Evolutionary conservation across 768 basidiomycete species (phyloP).

Genomic region (Lenzites betulinus): DNA sequence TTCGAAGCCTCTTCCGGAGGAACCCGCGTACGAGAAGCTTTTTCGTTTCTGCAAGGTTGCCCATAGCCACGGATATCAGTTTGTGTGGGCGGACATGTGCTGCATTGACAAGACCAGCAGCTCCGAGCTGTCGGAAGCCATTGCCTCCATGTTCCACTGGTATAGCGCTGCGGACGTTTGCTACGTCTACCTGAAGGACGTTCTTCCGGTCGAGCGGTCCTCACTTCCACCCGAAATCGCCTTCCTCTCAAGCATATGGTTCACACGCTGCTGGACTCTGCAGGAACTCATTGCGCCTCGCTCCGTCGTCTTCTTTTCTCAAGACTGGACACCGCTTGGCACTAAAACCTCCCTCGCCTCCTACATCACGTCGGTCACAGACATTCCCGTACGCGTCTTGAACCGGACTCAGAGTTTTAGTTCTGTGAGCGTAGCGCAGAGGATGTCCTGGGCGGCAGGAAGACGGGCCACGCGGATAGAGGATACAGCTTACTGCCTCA

Average conservation of each 20-base stretch:
- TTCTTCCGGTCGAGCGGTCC: not conserved
- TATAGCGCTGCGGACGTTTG: not conserved
- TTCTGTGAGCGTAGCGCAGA: not conserved
- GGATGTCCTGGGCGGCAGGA: not conserved
- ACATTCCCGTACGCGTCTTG: too few species aligned
- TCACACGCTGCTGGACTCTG: conserved; percentile 13
- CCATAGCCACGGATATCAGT: too few species aligned
- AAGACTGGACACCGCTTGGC: not conserved
- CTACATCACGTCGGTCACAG: too few species aligned
- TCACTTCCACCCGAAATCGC: not conserved
- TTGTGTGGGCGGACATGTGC: not conserved
- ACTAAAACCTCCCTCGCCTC: not conserved
- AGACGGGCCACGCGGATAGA: not conserved
- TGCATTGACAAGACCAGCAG: not conserved
- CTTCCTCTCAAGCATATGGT: not conserved
- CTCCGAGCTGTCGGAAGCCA: not conserved
- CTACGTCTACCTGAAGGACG: not conserved
- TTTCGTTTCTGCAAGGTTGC: too few species aligned
- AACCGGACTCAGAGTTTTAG: too few species aligned
- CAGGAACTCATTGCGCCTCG: conserved; percentile 9
- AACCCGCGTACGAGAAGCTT: too few species aligned
- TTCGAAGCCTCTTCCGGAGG: too few species aligned
- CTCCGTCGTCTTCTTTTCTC: conserved; percentile 2
- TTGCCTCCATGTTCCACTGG: not conserved
- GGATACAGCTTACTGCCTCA: conserved; percentile 1